Evolutionary conservation across 1,139 yeast species (phyloP).

Genomic region (Pichiaceae sp.): DNA sequence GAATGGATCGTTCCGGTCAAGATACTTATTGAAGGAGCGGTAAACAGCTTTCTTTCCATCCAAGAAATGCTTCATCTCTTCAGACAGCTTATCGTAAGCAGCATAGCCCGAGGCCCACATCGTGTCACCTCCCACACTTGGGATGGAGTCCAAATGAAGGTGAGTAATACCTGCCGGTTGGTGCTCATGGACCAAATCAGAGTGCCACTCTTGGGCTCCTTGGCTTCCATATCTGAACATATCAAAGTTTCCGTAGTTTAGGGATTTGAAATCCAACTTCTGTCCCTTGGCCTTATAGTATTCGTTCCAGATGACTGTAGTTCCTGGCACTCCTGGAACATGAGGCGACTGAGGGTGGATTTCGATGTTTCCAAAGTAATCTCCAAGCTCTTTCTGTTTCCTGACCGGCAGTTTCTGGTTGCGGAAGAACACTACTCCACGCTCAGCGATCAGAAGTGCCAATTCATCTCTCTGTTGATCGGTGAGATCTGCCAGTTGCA

Average conservation of each 20-base stretch:
- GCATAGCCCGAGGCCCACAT: constrained; percentile 39
- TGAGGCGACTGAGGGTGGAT: constrained; percentile 35
- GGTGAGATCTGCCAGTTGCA: constrained; percentile 38
- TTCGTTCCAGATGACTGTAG: constrained; percentile 47
- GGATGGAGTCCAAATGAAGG: constrained; percentile 34
- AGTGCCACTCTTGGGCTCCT: constrained; percentile 27
- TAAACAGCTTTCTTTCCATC: constrained; percentile 38
- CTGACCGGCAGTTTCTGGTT: constrained; percentile 38
- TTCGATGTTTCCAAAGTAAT: constrained; percentile 36
- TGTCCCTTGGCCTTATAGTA: constrained; percentile 9
- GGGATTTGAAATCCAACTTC: constrained; percentile 8
- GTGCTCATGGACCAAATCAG: constrained; percentile 35
- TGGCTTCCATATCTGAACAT: constrained; percentile 9
- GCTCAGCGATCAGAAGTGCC: constrained; percentile 38
- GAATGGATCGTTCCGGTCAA: constrained; percentile 32
- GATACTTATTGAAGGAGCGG: constrained; percentile 31
- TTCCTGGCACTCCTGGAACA: constrained; percentile 34
- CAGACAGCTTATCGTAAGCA: constrained; percentile 39
- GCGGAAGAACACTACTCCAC: constrained; percentile 39
- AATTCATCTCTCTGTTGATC: constrained; percentile 44
- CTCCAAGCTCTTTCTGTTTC: constrained; percentile 33
- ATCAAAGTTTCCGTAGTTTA: constrained; percentile 9
- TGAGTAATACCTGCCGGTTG: constrained; percentile 39
- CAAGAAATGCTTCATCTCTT: constrained; percentile 35
- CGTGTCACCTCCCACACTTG: constrained; percentile 39